These are phyloP conservation scores for Tephrocybe rancida DNA, from an alignment of 768 basidiomycete genomes.

Conservation along the genomic window DNA sequence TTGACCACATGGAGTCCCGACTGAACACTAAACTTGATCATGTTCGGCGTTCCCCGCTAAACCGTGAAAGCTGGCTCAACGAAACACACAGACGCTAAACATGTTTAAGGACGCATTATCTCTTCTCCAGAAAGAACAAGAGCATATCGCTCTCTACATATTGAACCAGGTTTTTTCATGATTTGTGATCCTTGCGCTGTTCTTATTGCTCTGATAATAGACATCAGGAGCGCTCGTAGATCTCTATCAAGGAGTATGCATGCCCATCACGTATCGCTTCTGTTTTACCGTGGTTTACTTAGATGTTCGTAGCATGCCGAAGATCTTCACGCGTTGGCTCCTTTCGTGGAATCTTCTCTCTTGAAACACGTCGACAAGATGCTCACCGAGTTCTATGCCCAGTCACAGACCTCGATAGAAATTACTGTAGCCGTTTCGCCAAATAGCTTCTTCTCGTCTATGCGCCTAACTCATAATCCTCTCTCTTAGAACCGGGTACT, in stretches of 20 bases:
- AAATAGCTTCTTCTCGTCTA: neutral
- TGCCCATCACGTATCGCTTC: neutral
- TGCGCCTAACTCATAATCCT: neutral
- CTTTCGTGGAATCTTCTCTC: conserved; percentile 1
- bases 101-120: neutral
- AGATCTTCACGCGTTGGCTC: conserved; percentile 2
- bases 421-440: conserved; percentile 10
- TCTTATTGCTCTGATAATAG: neutral
- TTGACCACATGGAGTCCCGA: neutral
- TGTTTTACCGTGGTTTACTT: neutral
- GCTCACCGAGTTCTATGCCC: conserved; percentile 3
- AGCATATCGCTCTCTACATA: neutral
- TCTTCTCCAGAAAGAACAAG: conserved; percentile 5
- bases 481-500: conserved; percentile 13
- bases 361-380: conserved; percentile 5
- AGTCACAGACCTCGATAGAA: conserved; percentile 13
- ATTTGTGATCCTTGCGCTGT: neutral
- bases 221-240: conserved; percentile 7
- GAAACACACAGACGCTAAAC: conserved; percentile 4
- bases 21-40: conserved; percentile 1
- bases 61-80: neutral
- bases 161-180: conserved; percentile 9
- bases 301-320: conserved; percentile 6
- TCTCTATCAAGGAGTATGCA: conserved; percentile 9
- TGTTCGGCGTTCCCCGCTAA: neutral